These are phyloP conservation scores for Pichia cephalocereana DNA, from an alignment of 805 yeast species.

Conservation along the genomic window DNA sequence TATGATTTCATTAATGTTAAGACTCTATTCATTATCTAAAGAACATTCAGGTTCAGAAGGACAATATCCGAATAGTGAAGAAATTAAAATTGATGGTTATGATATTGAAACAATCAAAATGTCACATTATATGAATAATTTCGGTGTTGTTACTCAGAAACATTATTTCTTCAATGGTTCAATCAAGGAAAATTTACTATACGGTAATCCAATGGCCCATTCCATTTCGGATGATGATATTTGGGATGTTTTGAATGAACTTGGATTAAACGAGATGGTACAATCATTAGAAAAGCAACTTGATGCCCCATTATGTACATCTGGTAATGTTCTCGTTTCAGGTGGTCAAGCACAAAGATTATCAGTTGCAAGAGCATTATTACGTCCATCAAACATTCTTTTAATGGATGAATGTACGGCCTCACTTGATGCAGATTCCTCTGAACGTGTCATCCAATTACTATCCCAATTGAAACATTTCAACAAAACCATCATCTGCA, in stretches of 20 bases:
- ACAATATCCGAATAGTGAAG: slow-evolving; percentile 11
- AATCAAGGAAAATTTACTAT: slow-evolving; percentile 58
- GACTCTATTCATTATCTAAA: slow-evolving; percentile 33
- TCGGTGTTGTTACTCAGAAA: slow-evolving; percentile 70
- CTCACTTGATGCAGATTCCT: slow-evolving; percentile 63
- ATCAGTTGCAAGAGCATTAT: slow-evolving; percentile 72
- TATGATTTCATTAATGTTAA: slow-evolving; percentile 43
- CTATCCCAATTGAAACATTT: slow-evolving; percentile 28
- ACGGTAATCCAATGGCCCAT: slow-evolving; percentile 35
- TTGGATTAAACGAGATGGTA: slow-evolving; percentile 48
- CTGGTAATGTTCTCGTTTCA: slow-evolving; percentile 42
- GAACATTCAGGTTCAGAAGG: background rate
- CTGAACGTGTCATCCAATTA: slow-evolving; percentile 40
- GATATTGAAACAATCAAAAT: slow-evolving; percentile 40
- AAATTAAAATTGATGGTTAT: slow-evolving; percentile 34
- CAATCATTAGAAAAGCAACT: slow-evolving; percentile 46
- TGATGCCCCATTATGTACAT: slow-evolving; percentile 48
- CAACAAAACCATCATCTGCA: slow-evolving; percentile 41
- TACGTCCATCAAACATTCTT: slow-evolving; percentile 55
- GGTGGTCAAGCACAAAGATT: slow-evolving; percentile 90
- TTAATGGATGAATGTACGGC: slow-evolving; percentile 88
- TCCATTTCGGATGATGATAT: slow-evolving; percentile 24
- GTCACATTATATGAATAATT: slow-evolving; percentile 38
- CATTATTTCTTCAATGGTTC: slow-evolving; percentile 68
- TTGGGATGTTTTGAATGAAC: slow-evolving; percentile 31